A percentile compares a stretch with the other conserved stretches of the same genome.
These are phyloP conservation scores for Mangifera indica DNA, from an alignment of 345 rosid genomes.

Conservation along the genomic window DNA sequence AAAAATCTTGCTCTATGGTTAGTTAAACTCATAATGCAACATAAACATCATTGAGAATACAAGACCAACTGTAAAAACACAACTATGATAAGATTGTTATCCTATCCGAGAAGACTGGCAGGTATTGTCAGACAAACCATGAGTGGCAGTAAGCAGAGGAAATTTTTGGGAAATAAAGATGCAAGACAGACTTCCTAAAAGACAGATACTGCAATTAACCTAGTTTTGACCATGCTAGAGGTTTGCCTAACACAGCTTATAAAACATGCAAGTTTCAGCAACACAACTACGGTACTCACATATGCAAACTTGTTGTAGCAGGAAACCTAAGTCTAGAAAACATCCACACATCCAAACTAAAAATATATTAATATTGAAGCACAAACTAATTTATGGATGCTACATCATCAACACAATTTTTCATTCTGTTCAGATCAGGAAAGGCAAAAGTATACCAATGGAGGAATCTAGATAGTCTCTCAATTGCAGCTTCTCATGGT, in stretches of 20 bases:
- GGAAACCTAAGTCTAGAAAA: neutral
- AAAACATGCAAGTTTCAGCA: conserved; percentile 3
- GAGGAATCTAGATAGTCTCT: conserved; percentile 53
- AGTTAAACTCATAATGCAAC: neutral
- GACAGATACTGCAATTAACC: too few species aligned
- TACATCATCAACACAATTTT: neutral
- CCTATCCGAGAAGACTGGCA: neutral
- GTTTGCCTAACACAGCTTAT: neutral
- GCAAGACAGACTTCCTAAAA: neutral
- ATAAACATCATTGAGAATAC: neutral
- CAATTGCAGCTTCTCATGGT: conserved; percentile 48
- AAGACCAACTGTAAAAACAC: neutral
- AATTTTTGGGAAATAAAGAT: neutral
- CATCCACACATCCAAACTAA: neutral
- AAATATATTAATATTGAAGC: conserved; percentile 4
- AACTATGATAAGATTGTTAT: neutral
- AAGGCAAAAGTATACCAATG: conserved; percentile 41
- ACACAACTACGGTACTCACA: neutral
- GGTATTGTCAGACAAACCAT: neutral
- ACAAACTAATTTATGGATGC: neutral
- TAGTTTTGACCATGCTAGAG: neutral
- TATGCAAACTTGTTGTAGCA: neutral
- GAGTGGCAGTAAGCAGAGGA: neutral
- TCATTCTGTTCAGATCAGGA: conserved; percentile 3
- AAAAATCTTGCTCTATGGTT: neutral